Base-by-base conservation (phyloP, 495 filamentous ascomycete species). In the Amorphotheca resinae region DNA sequence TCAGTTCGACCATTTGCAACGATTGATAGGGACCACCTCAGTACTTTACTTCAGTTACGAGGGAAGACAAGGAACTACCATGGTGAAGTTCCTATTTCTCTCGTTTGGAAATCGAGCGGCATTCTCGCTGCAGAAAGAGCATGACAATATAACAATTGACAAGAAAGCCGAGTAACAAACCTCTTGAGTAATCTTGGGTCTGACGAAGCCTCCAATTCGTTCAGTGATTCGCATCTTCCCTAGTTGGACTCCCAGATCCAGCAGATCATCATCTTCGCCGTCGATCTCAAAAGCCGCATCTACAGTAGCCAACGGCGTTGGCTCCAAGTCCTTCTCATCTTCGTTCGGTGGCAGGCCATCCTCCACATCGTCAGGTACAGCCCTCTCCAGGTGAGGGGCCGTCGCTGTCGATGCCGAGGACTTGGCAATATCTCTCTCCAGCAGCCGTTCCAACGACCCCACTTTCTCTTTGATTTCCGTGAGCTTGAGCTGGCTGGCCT, bases 211-310 rank as follows among this genome's bases (percentile, higher is more conserved):
- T 9, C 82, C 82, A 50, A 85, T 76, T 15, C 80, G 68, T 52
- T 86, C 82, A 0, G 75, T 82, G 26, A 87, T 76, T 40, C 79
- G 68, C 69, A 83, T 73, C 45, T 70, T 78, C 6, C 82, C 81
- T 41, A 86, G 63, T 45, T 69, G 68, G 34, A 86, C 68, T 4
- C 82, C 82, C 15, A 86, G 59, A 54, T 87, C 82, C 42, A 77
- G 65, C 12, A 83, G 55, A 38, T 84, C 78, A 46, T 80, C 75
- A 46, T 79, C 60, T n/a, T 51, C 49, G 2, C 45, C 53, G 37
- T 55, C 49, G 41, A 82, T 74, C 41, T 78, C 74, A 52, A 80
- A 77, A 4, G 72, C 68, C 44, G 77, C 72, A 60, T 83, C 77
- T 7, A 70, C 62, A 8, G 72, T 62, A 14, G 73, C 72, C 35